Evolutionary conservation across 2,329 filamentous ascomycete genomes (phyloP).

Genomic region (Colletotrichum tropicale): DNA sequence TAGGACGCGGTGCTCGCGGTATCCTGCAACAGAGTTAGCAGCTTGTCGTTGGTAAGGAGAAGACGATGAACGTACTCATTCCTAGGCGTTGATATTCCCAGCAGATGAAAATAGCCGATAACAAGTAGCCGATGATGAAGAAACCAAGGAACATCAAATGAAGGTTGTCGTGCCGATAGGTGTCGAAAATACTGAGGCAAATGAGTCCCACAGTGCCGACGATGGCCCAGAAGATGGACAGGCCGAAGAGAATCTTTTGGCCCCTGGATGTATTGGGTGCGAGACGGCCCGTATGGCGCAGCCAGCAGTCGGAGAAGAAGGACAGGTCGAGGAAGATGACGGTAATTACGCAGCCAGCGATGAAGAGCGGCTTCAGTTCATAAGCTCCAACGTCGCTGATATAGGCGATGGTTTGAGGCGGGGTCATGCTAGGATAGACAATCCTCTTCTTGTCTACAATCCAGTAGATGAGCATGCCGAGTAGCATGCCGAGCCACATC

Average conservation of each 20-base stretch:
- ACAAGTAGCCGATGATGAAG: conserved; percentile 85
- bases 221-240: conserved; percentile 72
- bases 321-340: conserved; percentile 81
- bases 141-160: conserved; percentile 81
- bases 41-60: neutral
- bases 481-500: conserved; percentile 70
- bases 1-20: conserved; percentile 77
- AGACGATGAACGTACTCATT: conserved; percentile 54
- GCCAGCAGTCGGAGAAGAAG: conserved; percentile 82
- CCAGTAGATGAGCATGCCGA: conserved; percentile 77
- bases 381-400: conserved; percentile 71
- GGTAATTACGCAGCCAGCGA: conserved; percentile 72
- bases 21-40: conserved; percentile 48
- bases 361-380: conserved; percentile 77
- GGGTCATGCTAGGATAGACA: conserved; percentile 65
- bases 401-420: conserved; percentile 67
- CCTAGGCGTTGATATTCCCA: conserved; percentile 88
- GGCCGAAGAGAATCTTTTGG: conserved; percentile 66
- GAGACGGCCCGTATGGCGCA: conserved; percentile 81
- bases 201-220: conserved; percentile 82
- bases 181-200: conserved; percentile 85
- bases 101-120: conserved; percentile 88
- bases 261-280: conserved; percentile 69
- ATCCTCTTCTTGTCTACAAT: conserved; percentile 55
- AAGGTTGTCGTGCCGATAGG: conserved; percentile 64